These are phyloP conservation scores for Rhododendron griersonianum DNA, from an alignment of 148 eudicot genomes.

Conservation along the genomic window DNA sequence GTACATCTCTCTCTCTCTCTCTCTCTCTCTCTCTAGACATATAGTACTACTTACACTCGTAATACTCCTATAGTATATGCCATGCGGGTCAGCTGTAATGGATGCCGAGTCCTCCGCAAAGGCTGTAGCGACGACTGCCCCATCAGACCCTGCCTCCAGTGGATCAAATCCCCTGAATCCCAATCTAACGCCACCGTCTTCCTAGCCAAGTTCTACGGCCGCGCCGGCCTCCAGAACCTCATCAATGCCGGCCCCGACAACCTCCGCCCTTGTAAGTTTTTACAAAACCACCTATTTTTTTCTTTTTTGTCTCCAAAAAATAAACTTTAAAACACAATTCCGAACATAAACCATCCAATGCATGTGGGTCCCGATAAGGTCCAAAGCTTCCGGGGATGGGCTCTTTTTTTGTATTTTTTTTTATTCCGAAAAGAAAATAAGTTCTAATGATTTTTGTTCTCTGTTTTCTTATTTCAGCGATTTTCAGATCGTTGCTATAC, in stretches of 20 bases:
- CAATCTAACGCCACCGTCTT: constrained; percentile 61
- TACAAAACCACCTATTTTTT: not conserved
- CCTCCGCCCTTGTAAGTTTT: constrained; percentile 45
- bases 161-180: constrained; percentile 48
- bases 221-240: constrained; percentile 56
- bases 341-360: not conserved
- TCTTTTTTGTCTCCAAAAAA: not conserved
- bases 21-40: not conserved
- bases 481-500: constrained; percentile 55
- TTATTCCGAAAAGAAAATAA: not conserved
- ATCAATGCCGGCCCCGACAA: constrained; percentile 44
- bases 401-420: not conserved
- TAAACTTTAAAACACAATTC: no score
- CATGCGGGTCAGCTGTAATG: constrained; percentile 56
- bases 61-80: not conserved
- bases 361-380: not conserved
- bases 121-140: constrained; percentile 50
- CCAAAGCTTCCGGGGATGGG: no score
- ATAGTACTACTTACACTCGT: not conserved
- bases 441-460: not conserved
- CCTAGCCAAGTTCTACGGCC: constrained; percentile 64
- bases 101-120: constrained; percentile 51
- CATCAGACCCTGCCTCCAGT: constrained; percentile 47
- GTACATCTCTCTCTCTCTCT: constrained; percentile 2
- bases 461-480: constrained; percentile 12